Percentiles rank a stretch among this genome's conserved stretches.
Conservation (phyloP, 805 yeast species). For the Blastobotrys chiropterorum region DNA sequence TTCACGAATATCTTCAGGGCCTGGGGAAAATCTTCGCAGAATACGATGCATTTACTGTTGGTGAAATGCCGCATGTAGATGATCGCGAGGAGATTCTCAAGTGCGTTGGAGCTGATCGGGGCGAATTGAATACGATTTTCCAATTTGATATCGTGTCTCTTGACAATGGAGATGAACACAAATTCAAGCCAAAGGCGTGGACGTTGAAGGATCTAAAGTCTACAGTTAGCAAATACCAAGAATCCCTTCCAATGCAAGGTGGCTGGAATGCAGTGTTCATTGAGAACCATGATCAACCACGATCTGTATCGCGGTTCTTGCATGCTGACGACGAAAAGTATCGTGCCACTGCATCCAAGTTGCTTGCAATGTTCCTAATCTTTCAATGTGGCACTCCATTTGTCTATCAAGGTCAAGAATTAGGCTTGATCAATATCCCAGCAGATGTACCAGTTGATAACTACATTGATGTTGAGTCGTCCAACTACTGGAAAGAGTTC, state of each 20-base stretch:
- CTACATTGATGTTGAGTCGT: constrained; percentile 45
- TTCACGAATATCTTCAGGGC: constrained; percentile 53
- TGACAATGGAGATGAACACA: constrained; percentile 12
- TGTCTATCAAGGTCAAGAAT: constrained; percentile 57
- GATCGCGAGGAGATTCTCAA: constrained; percentile 21
- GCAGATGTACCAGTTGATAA: constrained; percentile 42
- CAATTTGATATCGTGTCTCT: constrained; percentile 18
- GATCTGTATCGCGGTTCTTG: constrained; percentile 48
- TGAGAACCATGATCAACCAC: constrained; percentile 57
- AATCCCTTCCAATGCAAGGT: constrained; percentile 37
- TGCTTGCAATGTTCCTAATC: constrained; percentile 40
- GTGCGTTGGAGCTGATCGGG: constrained; percentile 19
- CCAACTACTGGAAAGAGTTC: constrained; percentile 37
- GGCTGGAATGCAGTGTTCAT: constrained; percentile 52
- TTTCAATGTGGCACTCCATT: constrained; percentile 50
- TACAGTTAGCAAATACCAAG: constrained; percentile 15
- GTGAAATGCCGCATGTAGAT: constrained; percentile 44
- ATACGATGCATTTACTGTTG: constrained; percentile 51
- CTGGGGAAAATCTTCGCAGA: constrained; percentile 39
- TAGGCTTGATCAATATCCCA: constrained; percentile 49
- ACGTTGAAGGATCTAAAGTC: constrained; percentile 12
- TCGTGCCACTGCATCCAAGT: constrained; percentile 41
- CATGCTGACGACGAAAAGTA: constrained; percentile 23
- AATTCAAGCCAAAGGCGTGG: constrained; percentile 10
- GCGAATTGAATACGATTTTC: constrained; percentile 22